These are phyloP conservation scores for Yamadazyma buinensis DNA, from an alignment of 1,139 yeast species.

Conservation along the genomic window DNA sequence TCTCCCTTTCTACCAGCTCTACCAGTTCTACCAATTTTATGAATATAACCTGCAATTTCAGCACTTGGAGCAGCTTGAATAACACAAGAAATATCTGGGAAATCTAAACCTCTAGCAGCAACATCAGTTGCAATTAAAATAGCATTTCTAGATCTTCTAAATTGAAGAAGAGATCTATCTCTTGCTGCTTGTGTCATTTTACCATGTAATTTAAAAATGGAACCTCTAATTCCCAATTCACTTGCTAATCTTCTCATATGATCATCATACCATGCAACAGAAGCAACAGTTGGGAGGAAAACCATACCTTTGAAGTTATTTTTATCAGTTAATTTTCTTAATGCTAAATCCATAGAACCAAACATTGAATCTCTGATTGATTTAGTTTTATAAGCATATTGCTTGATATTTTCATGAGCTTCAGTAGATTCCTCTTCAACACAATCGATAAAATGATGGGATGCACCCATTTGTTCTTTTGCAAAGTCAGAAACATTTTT, in stretches of 20 bases:
- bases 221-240: constrained; percentile 5
- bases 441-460: constrained; percentile 70
- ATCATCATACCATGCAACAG: constrained; percentile 47
- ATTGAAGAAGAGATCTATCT: constrained; percentile 52
- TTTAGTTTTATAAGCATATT: constrained; percentile 52
- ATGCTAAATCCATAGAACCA: constrained; percentile 45
- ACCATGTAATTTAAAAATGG: constrained; percentile 52
- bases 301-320: constrained; percentile 69
- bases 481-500: constrained; percentile 65
- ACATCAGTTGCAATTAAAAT: constrained; percentile 85
- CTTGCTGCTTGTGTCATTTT: constrained; percentile 64
- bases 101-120: constrained; percentile 96
- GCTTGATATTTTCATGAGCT: constrained; percentile 76
- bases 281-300: constrained; percentile 74
- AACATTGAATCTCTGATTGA: constrained; percentile 47
- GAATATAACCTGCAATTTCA: constrained; percentile 76
- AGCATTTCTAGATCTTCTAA: constrained; percentile 49
- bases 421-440: constrained; percentile 72
- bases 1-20: constrained; percentile 84
- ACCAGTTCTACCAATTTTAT: constrained; percentile 95
- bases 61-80: constrained; percentile 75
- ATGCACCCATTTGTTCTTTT: constrained; percentile 55
- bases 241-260: constrained; percentile 14
- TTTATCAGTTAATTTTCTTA: constrained; percentile 16
- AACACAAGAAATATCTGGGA: constrained; percentile 80